Conservation (phyloP, 192 early-diverging fungal genomes). For the Linderina pennispora region DNA sequence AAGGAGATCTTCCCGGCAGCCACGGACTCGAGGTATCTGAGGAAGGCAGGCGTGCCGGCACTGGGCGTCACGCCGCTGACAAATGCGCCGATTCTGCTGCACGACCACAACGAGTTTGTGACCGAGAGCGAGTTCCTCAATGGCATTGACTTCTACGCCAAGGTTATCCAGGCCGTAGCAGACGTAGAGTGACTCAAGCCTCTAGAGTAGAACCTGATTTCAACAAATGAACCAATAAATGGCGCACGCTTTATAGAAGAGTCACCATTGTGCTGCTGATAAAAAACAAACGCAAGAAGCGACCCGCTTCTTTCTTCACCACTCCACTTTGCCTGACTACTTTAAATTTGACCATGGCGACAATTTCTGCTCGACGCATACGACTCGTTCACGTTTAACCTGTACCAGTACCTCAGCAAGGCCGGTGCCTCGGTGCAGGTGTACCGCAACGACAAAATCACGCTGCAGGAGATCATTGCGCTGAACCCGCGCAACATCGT, state of each 20-base stretch:
- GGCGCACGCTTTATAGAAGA: no score
- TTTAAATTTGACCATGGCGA: conserved; percentile 37
- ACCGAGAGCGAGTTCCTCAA: conserved; percentile 67
- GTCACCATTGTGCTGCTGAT: not conserved
- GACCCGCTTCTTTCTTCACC: not conserved
- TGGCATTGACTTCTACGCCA: conserved; percentile 68
- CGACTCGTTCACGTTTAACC: conserved; percentile 98
- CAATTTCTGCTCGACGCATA: conserved; percentile 94
- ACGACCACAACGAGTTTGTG: conserved; percentile 84
- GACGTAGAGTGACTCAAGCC: conserved; percentile 20
- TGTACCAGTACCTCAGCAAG: conserved; percentile 90
- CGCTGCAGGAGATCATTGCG: conserved; percentile 73
- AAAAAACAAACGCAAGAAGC: not conserved
- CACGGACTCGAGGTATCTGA: conserved; percentile 74
- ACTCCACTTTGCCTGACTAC: not conserved
- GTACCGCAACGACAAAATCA: conserved; percentile 90
- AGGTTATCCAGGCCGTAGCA: conserved; percentile 54
- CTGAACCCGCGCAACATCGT: conserved; percentile 91
- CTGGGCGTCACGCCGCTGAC: conserved; percentile 80
- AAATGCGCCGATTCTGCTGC: conserved; percentile 71
- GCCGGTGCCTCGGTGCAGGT: conserved; percentile 91
- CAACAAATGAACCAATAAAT: no score
- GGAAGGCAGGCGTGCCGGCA: conserved; percentile 67
- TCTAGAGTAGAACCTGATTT: not conserved
- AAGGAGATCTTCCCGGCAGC: conserved; percentile 84